These are phyloP conservation scores for Colletotrichum plurivorum DNA, from an alignment of 2,329 filamentous ascomycete species.

Conservation along the genomic window DNA sequence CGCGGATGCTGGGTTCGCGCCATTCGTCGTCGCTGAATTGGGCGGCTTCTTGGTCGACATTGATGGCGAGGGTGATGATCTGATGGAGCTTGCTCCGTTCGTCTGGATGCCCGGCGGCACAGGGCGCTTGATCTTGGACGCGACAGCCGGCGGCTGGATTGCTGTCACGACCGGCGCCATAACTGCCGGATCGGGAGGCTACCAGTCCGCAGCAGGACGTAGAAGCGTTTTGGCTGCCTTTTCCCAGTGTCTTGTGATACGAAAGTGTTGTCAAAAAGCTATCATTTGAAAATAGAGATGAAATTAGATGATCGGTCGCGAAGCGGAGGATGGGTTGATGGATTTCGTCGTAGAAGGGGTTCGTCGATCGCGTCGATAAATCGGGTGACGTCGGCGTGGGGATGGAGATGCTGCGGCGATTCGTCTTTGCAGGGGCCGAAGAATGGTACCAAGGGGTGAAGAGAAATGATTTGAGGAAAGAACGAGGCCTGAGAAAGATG, in stretches of 20 bases:
- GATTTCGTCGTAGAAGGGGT: conserved; percentile 13
- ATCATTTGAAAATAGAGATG: conserved; percentile 25
- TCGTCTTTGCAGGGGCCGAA: neutral
- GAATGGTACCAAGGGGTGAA: neutral
- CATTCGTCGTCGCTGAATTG: conserved; percentile 56
- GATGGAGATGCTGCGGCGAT: conserved; percentile 3
- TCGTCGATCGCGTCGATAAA: conserved; percentile 30
- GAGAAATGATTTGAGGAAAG: conserved; percentile 13
- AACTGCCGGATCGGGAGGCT: conserved; percentile 39
- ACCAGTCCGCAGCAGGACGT: conserved; percentile 24
- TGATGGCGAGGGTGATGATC: conserved; percentile 72
- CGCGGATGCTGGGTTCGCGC: conserved; percentile 56
- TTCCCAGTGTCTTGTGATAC: conserved; percentile 23
- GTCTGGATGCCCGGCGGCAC: conserved; percentile 76
- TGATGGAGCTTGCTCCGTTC: conserved; percentile 71
- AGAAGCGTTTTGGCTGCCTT: conserved; percentile 16
- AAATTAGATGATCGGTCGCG: conserved; percentile 30
- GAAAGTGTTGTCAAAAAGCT: conserved; percentile 18
- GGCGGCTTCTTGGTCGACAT: conserved; percentile 70
- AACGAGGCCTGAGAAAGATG: conserved; percentile 13
- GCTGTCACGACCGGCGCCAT: conserved; percentile 72
- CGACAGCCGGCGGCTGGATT: conserved; percentile 56
- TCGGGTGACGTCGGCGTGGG: conserved; percentile 39
- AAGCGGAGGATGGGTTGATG: conserved; percentile 22
- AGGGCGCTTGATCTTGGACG: conserved; percentile 77